Conservation (phyloP, 306 rosid genomes). For the Alnus glutinosa region DNA sequence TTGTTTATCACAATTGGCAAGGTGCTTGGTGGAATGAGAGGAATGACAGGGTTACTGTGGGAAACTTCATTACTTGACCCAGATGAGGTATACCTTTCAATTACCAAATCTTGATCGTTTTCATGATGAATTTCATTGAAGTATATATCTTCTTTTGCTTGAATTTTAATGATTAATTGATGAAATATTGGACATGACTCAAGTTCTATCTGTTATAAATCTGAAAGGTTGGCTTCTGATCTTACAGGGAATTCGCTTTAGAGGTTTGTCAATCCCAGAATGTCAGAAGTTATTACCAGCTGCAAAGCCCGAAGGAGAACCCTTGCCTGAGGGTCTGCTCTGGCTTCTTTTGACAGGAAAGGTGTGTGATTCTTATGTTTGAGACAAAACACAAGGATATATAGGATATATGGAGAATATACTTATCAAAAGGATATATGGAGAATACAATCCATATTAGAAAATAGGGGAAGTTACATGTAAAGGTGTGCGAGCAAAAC, state of each 20-base stretch:
- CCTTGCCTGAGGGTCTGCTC: slow-evolving; percentile 88
- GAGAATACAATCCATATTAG: background rate
- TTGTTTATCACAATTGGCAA: slow-evolving; percentile 30
- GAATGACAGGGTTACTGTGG: slow-evolving; percentile 98
- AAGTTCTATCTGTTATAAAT: slow-evolving; percentile 23
- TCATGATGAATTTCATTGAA: slow-evolving; percentile 17
- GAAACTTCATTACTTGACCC: slow-evolving; percentile 94
- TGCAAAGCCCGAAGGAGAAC: slow-evolving; percentile 91
- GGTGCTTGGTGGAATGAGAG: slow-evolving; percentile 99
- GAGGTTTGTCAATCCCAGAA: slow-evolving; percentile 87
- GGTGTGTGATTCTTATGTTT: slow-evolving; percentile 38
- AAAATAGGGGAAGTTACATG: background rate
- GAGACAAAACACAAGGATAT: slow-evolving; percentile 14
- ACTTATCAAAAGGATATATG: background rate
- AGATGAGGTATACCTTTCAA: slow-evolving; percentile 70
- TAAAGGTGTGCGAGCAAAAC: background rate
- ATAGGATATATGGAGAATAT: background rate
- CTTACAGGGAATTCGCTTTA: slow-evolving; percentile 89
- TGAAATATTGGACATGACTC: slow-evolving; percentile 6
- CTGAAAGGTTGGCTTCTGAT: slow-evolving; percentile 31
- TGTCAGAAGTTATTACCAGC: slow-evolving; percentile 87
- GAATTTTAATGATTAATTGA: slow-evolving; percentile 11
- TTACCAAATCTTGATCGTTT: slow-evolving; percentile 19
- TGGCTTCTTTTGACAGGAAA: slow-evolving; percentile 97
- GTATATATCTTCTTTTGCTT: background rate